Base-by-base conservation (phyloP, 2,329 filamentous ascomycete genomes). In the Thielaviopsis euricoi region DNA sequence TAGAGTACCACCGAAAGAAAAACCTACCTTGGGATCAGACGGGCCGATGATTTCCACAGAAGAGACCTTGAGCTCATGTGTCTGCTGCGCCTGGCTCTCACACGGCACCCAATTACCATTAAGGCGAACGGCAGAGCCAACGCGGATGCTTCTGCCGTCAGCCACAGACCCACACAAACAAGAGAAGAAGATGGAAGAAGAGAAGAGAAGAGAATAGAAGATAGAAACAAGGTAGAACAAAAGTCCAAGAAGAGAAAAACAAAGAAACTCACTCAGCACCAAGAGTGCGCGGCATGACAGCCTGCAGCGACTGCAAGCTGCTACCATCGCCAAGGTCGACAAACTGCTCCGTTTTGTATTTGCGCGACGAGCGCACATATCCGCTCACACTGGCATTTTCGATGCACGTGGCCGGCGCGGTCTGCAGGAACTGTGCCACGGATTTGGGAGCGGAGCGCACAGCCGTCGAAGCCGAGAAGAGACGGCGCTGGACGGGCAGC, bases 281-380 rank as follows among this genome's bases (percentile, higher is more conserved):
- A 66, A 89, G 76, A 52, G 79, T 75, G 62, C 86, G 84, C 57
- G 81, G 81, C 64, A 95, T 73, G 52, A 95, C 82, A 52, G 85
- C 88, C 72, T 98, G 93, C 58, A 97, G 70, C 26, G 87, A 76
- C 61, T 83, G 76, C 63, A 87, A 75, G 49, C 86, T 89, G 13
- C 89, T 94, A 51, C 93, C 93, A 74, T 98, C 93, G 12, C 85
- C 85, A 56, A 97, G 76, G 60, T 89, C 81, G 56, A 90, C 85
- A 71, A 98, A 97, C 5, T 86, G 83, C 60, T 86, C 76, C 22
- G 79, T 79, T 69, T 96, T 95, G 74, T 94, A 89, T 68, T 88
- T 87, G 62, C 91, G 80, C 61, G 95, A 83, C 3, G 88, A 91
- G 62, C 87, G 81, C 58, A 96, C 78, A 73, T 86, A 91, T 61